Evolutionary conservation across 345 rosid genomes (phyloP).

Genomic region (Kernera saxatilis): DNA sequence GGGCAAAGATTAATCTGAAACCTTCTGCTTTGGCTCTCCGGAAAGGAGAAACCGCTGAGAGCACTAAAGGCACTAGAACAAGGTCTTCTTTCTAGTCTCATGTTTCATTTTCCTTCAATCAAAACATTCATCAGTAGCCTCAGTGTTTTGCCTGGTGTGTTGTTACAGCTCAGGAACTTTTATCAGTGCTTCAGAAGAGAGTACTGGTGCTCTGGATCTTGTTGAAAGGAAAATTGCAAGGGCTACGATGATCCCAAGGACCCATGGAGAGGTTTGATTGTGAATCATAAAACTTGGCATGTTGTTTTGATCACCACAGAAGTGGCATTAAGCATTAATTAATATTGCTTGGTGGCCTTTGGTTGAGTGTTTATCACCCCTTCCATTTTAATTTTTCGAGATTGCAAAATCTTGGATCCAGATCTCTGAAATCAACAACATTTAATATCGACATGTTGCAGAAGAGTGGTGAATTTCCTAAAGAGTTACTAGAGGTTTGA

Average conservation of each 20-base stretch:
- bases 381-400: neutral
- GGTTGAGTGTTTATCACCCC: neutral
- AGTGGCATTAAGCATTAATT: neutral
- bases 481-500: constrained; percentile 12
- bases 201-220: constrained; percentile 44
- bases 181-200: constrained; percentile 63
- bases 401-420: neutral
- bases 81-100: constrained; percentile 32
- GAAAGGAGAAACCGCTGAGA: constrained; percentile 66
- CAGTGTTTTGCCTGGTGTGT: neutral
- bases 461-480: neutral
- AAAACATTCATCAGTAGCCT: neutral
- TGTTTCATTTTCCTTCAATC: neutral
- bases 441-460: neutral
- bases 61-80: constrained; percentile 64
- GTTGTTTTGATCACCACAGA: neutral
- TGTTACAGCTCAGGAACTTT: constrained; percentile 71
- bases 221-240: constrained; percentile 67
- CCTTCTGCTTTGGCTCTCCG: constrained; percentile 68
- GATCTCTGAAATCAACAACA: neutral
- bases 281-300: neutral
- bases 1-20: constrained; percentile 45
- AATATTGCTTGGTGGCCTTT: neutral
- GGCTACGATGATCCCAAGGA: constrained; percentile 61
- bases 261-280: constrained; percentile 59